Base-by-base conservation (phyloP, 1,139 yeast genomes). In the Taphrina wiesneri region DNA sequence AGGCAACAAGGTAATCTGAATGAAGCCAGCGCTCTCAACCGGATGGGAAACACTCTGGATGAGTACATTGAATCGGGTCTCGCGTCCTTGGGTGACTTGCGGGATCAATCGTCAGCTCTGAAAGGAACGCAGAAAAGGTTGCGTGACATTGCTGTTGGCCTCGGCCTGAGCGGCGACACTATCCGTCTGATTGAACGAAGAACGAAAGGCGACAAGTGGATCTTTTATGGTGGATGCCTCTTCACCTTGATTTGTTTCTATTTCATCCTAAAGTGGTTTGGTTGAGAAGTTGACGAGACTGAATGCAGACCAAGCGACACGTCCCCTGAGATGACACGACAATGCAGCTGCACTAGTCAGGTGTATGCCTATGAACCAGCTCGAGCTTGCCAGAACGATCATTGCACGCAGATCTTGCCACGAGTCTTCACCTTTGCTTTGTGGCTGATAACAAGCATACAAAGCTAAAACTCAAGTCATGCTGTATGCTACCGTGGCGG, bases 61-160 rank as follows among this genome's bases (percentile, higher is more conserved):
- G 91, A 89, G 70, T 90, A 93, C 59, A 77, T 93, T 64, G 97
- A 90, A 73, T 87, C 90, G 86, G 98, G 97, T 0, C 85, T 88
- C 69, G 83, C 84, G 67, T 91, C 96, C 1, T 83, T 91, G 71
- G 96, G 89, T 64, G 97, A 92, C 73, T 80, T 93, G 34, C 87
- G 89, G 34, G 92, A 88, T 66, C 98, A 93, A 74, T 88, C 90
- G 74, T 88, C 87, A 72, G 81, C 86, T 28, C 81, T 93, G 68
- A 80, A 83, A 69, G 80, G 80, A 67, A 81, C 93, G 43, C 91
- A 87, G 70, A 79, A 82, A 51, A 84, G 82, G 70, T 81, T 93
- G 78, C 85, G 86, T 66, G 83, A 85, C 65, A 83, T 90, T 41
- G 84, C 95, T 70, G 80, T 85, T 60, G 90, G 96, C 0, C 80